Base-by-base conservation (phyloP, 306 rosid genomes). In the Delonix regia region DNA sequence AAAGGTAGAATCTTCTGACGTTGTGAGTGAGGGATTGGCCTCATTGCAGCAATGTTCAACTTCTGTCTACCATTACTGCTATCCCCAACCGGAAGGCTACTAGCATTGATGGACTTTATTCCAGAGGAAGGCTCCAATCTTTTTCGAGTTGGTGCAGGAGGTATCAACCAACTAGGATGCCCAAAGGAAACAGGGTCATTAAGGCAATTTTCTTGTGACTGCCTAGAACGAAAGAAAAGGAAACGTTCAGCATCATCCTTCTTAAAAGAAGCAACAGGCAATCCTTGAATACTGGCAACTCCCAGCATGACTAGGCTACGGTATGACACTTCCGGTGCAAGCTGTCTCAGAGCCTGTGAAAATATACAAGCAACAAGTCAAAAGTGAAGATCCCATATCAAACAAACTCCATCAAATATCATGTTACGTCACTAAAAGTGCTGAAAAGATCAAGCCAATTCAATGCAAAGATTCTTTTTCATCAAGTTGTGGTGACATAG, bases 261-360 rank as follows among this genome's bases (percentile, higher is more conserved):
- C 68, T 83, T 91, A 76, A 91, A 95, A 38, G 99, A 89, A 63
- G 99, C 97, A 79, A 95, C 95, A 4, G 98, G 85, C 83, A 92
- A 86, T 79, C 99, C 99, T 83, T 95, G 99, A 81, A 95, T 79
- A 76, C 98, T 90, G 78, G 94, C 99, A 14, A 95, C 70, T 39
- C 99, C 99, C 76, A 95, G 89, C 83, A 87, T 85, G 45, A 92
- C 98, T 75, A 95, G 88, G 84, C 96, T 89, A 61, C 87, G 98
- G 66, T 86, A 89, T n/a, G 99, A 87, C 55, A 86, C 77, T 77
- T 91, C 95, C 9, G 98, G 95, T 41, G 98, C 97, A 14, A 92
- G 92, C 83, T 95, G 99, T 88, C 99, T 91, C 85, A 95, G 78
- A 77, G 92, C 92, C 99, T 95, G 92, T 80, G 75, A 68, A 67